Conservation (phyloP, 2,329 filamentous ascomycete species). For the Trichoderma aggressivum region DNA sequence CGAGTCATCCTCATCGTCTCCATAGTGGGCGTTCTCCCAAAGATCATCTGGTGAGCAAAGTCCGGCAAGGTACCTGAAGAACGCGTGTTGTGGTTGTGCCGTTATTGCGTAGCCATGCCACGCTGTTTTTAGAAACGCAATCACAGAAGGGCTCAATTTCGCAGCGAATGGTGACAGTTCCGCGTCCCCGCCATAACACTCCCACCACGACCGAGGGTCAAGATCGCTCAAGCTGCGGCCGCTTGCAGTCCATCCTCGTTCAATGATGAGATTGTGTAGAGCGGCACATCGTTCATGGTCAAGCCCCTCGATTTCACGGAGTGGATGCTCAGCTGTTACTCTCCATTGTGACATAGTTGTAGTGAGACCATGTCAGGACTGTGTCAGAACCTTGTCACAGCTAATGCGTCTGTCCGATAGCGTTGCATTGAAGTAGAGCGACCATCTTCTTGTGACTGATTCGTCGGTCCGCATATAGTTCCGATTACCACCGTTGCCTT, state of each 20-base stretch:
- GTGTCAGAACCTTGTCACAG: background rate
- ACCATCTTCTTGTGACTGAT: background rate
- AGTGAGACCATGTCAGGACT: background rate
- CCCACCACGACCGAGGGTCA: conserved; percentile 6
- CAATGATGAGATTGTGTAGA: conserved; percentile 14
- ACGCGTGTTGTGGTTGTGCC: background rate
- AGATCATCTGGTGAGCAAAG: conserved; percentile 2
- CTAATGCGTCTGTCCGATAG: background rate
- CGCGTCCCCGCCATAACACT: conserved; percentile 6
- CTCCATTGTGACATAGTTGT: conserved; percentile 5
- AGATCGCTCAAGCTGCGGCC: conserved; percentile 5
- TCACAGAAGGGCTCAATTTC: background rate
- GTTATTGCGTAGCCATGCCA: conserved; percentile 7
- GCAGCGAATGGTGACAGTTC: background rate
- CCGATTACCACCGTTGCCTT: background rate
- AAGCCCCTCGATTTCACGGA: background rate
- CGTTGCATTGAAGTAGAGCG: background rate
- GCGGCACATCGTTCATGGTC: conserved; percentile 13
- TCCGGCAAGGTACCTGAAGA: conserved; percentile 4
- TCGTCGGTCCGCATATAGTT: background rate
- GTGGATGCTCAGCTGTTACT: conserved; percentile 9
- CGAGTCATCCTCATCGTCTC: conserved; percentile 1
- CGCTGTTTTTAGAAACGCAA: conserved; percentile 1
- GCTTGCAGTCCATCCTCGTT: conserved; percentile 12
- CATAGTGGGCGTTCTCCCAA: conserved; percentile 2